Base-by-base conservation (phyloP, 768 basidiomycete species). In the Cytidiella melzeri region DNA sequence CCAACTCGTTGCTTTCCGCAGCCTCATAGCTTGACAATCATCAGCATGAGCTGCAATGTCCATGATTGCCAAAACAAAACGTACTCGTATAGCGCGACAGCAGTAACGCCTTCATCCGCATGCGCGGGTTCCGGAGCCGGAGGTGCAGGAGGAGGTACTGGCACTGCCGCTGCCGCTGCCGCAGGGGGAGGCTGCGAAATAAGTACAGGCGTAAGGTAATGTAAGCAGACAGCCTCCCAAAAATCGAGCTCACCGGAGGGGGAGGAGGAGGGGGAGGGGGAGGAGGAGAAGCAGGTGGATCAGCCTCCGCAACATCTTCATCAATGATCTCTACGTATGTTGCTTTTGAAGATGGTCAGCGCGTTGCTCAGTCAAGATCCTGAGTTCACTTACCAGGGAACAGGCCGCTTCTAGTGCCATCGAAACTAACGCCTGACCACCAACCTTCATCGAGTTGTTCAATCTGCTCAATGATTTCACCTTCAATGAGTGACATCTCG, bases 381-480 rank as follows among this genome's bases (percentile, higher is more conserved):
- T 25, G 34, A 4, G 25, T n/a, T 27, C 21, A 47, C 76, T 20
- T 56, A 90, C 87, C 77, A 51, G 92, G 93, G 81, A 95, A 96
- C 26, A 94, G 65, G 6, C 93, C 94, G 5, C 67, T 72, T 70
- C 86, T 84, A 3, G 59, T 39, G 4, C 91, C 92, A 20, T 72
- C 76, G 37, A 73, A 67, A 25, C 82, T 83, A 43, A 81, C 71
- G 19, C 91, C 94, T 50, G 73, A 77, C 94, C 93, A 96, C 94
- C 94, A 98, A 5, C 89, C 88, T 57, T 90, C 87, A 56, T 86
- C 90, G 13, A 90, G 66, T 65, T 89, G 82, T 65, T 92, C 88
- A 41, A 95, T 81, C 55, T 87, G 79, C 48, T 85, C 80, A 43
- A 96, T 80, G 28, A 83, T 66, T 60, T 94, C 90, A 40, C 91